Percentiles rank a stretch among this genome's conserved stretches.
Evolutionary conservation across 306 rosid genomes (phyloP).

Genomic region (Bauhinia variegata): DNA sequence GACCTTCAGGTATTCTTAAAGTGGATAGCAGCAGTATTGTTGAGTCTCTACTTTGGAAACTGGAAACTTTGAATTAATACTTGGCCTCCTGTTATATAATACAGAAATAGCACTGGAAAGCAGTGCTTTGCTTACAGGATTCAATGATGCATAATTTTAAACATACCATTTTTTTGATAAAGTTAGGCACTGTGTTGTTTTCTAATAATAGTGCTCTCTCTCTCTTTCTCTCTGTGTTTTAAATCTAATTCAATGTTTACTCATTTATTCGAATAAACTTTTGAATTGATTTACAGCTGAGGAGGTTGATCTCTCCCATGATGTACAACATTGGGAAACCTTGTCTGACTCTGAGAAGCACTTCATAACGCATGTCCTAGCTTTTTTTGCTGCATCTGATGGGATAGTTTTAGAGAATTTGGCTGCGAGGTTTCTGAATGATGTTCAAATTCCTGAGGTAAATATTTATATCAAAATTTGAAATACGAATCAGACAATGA

Average conservation of each 20-base stretch:
- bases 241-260: not conserved
- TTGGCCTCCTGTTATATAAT: not conserved
- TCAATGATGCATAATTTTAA: not conserved
- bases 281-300: constrained; percentile 63
- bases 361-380: constrained; percentile 75
- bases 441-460: constrained; percentile 92
- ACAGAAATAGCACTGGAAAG: not conserved
- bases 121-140: not conserved
- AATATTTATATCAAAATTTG: not conserved
- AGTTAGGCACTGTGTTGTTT: not conserved
- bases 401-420: constrained; percentile 90
- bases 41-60: not conserved
- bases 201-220: not conserved
- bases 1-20: not conserved
- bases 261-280: constrained; percentile 32
- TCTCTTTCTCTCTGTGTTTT: too few relatives aligned
- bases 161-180: not conserved
- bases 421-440: constrained; percentile 81
- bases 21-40: not conserved
- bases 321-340: constrained; percentile 70
- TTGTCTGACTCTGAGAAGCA: constrained; percentile 79
- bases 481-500: too few relatives aligned
- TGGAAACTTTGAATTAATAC: not conserved
- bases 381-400: constrained; percentile 94
- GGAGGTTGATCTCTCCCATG: constrained; percentile 88